Evolutionary conservation across 148 eudicot genomes (phyloP).

Genomic region (Nepenthes gracilis): DNA sequence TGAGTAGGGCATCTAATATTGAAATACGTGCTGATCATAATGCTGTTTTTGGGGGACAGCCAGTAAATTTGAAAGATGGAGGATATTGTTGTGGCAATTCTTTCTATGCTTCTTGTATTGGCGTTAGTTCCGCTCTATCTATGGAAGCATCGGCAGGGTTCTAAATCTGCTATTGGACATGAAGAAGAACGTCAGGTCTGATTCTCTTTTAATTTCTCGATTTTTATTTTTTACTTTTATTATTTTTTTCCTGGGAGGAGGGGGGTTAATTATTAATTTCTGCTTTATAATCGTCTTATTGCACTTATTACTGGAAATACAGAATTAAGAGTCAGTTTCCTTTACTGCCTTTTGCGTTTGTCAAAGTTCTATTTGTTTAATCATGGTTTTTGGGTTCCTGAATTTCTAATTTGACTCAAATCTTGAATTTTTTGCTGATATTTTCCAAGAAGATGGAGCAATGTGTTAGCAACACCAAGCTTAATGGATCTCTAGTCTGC

Average conservation of each 20-base stretch:
- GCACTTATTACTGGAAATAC: too few species aligned
- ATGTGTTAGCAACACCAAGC: too few species aligned
- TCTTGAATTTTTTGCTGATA: too few species aligned
- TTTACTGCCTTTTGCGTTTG: too few species aligned
- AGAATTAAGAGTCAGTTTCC: too few species aligned
- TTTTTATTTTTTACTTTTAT: not conserved
- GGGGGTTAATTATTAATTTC: not conserved
- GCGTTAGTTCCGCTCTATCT: constrained; percentile 71
- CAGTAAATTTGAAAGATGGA: constrained; percentile 52
- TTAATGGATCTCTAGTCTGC: too few species aligned
- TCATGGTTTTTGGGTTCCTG: not conserved
- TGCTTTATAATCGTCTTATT: not conserved
- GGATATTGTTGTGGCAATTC: constrained; percentile 53
- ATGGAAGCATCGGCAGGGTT: constrained; percentile 67
- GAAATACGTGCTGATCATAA: not conserved
- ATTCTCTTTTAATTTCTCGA: not conserved
- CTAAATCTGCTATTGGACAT: constrained; percentile 27
- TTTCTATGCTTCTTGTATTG: constrained; percentile 52
- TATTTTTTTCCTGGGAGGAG: too few species aligned
- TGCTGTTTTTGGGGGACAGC: constrained; percentile 12
- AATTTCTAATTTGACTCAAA: not conserved
- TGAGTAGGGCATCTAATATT: too few species aligned
- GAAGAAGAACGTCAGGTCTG: constrained; percentile 76
- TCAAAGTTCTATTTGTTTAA: too few species aligned
- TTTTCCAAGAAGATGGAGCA: too few species aligned